These are phyloP conservation scores for Melaleuca alternifolia DNA, from an alignment of 345 rosid species.

Conservation along the genomic window DNA sequence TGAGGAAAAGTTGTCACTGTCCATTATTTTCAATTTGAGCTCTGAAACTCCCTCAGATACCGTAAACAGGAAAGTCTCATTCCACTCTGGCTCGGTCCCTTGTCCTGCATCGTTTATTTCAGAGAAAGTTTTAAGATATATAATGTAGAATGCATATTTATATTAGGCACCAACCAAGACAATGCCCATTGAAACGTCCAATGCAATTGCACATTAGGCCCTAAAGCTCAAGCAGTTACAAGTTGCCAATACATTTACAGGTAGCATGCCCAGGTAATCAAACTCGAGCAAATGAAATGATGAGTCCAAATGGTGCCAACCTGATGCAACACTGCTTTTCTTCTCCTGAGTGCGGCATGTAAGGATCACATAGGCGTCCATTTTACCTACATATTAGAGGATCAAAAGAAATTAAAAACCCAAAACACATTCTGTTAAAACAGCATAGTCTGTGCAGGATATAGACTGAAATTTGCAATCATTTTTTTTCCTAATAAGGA, in stretches of 20 bases:
- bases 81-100: slow-evolving; percentile 70
- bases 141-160: neutral
- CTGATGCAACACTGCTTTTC: slow-evolving; percentile 64
- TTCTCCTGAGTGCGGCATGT: slow-evolving; percentile 65
- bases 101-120: slow-evolving; percentile 18
- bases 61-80: slow-evolving; percentile 62
- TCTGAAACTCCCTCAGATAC: slow-evolving; percentile 41
- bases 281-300: neutral
- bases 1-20: slow-evolving; percentile 41
- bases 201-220: neutral
- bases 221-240: neutral
- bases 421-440: neutral
- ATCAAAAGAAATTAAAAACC: neutral
- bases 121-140: neutral
- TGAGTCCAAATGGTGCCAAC: slow-evolving; percentile 12
- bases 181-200: neutral
- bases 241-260: neutral
- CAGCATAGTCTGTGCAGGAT: neutral
- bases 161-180: neutral
- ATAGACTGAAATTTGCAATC: neutral
- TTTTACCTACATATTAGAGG: slow-evolving; percentile 21
- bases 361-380: slow-evolving; percentile 64
- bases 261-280: neutral
- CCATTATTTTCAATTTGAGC: slow-evolving; percentile 46
- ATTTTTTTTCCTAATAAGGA: neutral